Evolutionary conservation across 1,284 basidiomycete species (phyloP), one percentile per base, ranked within the genome.

Genomic region (Tilletia indica): DNA sequence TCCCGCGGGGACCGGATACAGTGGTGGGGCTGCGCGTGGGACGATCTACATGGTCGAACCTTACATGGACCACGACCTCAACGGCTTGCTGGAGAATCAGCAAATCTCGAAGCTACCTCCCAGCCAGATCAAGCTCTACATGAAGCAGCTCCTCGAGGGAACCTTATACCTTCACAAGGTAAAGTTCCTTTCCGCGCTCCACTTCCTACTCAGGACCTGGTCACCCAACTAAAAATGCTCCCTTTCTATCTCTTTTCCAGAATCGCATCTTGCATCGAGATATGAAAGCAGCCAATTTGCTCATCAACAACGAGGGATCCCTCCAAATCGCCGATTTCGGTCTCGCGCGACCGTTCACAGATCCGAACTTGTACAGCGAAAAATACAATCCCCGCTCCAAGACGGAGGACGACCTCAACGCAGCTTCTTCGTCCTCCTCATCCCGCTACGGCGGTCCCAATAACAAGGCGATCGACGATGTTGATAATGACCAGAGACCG

Each of bases 31-130:
- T n/a, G n/a, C n/a, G n/a, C n/a, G n/a, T n/a, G n/a, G n/a, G n/a
- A n/a, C n/a, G n/a, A n/a, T n/a, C n/a, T n/a, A n/a, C n/a, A n/a
- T n/a, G n/a, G n/a, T n/a, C n/a, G n/a, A n/a, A 83, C 96, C 96
- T 0, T 99, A 97, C 86, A 97, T 98, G 94, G 96, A 98, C 80
- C 97, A 99, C 83, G 96, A 99, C 86, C 89, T 99, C 34, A 94
- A 95, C 12, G 97, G 97, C 1, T 85, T 99, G 68, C 86, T 99
- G 69, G 92, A 95, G 85, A 78, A 80, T 51, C 85, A 85, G 38
- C 91, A 92, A 69, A 74, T 71, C 25, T 79, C 81, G 12, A 77
- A 76, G n/a, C 76, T 85, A 45, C 80, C 77, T 31, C 74, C 78
- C 67, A 75, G 75, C 51, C 89, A 91, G 51, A 94, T 97, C 86